These are phyloP conservation scores for Alternaria triticimaculans DNA, from an alignment of 2,329 filamentous ascomycete species.

Conservation along the genomic window DNA sequence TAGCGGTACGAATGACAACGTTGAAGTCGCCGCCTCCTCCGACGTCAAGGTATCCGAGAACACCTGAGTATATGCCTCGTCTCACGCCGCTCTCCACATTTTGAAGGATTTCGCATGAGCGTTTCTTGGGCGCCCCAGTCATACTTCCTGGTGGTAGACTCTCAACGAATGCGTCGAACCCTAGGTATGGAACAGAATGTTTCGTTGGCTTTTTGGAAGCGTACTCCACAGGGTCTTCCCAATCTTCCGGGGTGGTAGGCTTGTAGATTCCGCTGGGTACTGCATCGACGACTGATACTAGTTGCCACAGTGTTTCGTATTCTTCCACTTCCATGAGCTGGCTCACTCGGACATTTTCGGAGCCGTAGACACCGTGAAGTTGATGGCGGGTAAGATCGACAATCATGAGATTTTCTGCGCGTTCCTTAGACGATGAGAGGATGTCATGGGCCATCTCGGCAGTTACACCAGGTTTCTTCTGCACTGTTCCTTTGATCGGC, in stretches of 20 bases:
- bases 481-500: constrained; percentile 97
- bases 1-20: constrained; percentile 85
- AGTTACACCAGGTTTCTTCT: constrained; percentile 72
- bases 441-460: constrained; percentile 74
- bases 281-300: constrained; percentile 87
- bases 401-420: constrained; percentile 97
- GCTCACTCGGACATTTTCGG: constrained; percentile 74
- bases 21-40: constrained; percentile 88
- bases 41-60: constrained; percentile 88
- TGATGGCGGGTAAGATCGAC: constrained; percentile 96
- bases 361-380: constrained; percentile 81
- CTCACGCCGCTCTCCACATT: constrained; percentile 68
- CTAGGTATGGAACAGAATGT: constrained; percentile 53
- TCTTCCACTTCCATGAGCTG: constrained; percentile 88
- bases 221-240: constrained; percentile 39
- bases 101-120: constrained; percentile 82
- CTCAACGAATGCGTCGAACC: constrained; percentile 76
- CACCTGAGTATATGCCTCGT: constrained; percentile 83
- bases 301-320: constrained; percentile 88
- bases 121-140: constrained; percentile 95
- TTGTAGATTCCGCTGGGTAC: constrained; percentile 33
- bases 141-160: constrained; percentile 90
- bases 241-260: constrained; percentile 36
- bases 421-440: constrained; percentile 83
- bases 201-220: constrained; percentile 14